phyloP scores from a whole-genome alignment of 2,329 filamentous ascomycete genomes.

The Alternaria sp. region DNA sequence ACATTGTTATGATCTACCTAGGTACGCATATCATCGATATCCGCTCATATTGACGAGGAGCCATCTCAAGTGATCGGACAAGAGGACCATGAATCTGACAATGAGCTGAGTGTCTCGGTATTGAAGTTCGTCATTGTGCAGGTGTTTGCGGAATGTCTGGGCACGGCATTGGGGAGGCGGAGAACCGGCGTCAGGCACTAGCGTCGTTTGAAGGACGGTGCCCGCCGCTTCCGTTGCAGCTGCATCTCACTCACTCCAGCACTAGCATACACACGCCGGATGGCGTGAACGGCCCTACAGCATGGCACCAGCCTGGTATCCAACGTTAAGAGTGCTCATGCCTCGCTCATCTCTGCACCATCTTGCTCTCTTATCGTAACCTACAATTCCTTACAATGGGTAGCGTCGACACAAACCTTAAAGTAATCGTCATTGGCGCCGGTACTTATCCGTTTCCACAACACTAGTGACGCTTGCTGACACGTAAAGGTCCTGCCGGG shows the following conservation, averaged over 20 bases:
- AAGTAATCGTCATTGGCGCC: slow-evolving; percentile 38
- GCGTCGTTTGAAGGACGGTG: not conserved
- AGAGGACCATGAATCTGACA: not conserved
- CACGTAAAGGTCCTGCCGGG: slow-evolving; percentile 51
- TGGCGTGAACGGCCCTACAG: not conserved
- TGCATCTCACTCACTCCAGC: not conserved
- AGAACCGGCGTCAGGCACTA: slow-evolving; percentile 28
- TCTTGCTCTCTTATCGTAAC: not conserved
- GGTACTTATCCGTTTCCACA: slow-evolving; percentile 11
- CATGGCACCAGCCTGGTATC: not conserved
- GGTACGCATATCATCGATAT: no score
- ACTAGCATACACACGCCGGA: not conserved
- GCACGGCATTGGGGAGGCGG: slow-evolving; percentile 20
- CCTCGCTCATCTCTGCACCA: not conserved
- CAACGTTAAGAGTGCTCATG: not conserved
- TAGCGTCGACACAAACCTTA: slow-evolving; percentile 19
- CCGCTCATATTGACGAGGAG: no score
- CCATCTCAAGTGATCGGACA: no score
- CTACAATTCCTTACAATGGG: slow-evolving; percentile 1
- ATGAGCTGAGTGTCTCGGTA: not conserved
- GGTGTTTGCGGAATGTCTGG: not conserved
- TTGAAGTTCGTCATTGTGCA: not conserved
- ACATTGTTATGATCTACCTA: not conserved
- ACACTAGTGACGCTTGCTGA: not conserved
- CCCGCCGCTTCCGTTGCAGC: slow-evolving; percentile 19